These are phyloP conservation scores for Bidens hawaiensis DNA, from an alignment of 140 eudicot species.

Conservation along the genomic window DNA sequence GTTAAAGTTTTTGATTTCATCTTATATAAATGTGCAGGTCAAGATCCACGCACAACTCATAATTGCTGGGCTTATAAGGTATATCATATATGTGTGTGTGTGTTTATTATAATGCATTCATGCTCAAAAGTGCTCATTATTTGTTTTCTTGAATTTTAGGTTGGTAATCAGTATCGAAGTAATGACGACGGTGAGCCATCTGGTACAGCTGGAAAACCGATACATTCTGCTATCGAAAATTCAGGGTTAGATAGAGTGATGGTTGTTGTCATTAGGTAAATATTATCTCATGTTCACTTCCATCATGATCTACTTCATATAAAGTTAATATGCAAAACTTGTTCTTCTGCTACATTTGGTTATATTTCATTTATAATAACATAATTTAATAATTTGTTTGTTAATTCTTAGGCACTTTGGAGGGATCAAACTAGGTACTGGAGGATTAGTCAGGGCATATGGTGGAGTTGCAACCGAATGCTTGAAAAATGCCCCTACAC, in stretches of 20 bases:
- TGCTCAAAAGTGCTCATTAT: slow-evolving; percentile 1
- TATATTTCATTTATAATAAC: not conserved
- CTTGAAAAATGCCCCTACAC: slow-evolving; percentile 81
- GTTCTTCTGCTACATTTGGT: not conserved
- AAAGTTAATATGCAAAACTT: not conserved
- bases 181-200: slow-evolving; percentile 99
- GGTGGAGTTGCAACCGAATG: slow-evolving; percentile 97
- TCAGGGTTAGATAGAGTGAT: slow-evolving; percentile 92
- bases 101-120: not conserved
- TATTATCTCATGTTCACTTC: slow-evolving; percentile 4
- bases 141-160: slow-evolving; percentile 36
- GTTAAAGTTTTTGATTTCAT: slow-evolving; percentile 2
- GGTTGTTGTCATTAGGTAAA: slow-evolving; percentile 92
- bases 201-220: slow-evolving; percentile 98
- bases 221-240: slow-evolving; percentile 74
- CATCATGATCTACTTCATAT: not conserved
- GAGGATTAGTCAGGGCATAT: slow-evolving; percentile 94
- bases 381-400: not conserved
- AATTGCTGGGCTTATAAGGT: slow-evolving; percentile 99
- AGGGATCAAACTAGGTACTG: slow-evolving; percentile 93
- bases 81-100: slow-evolving; percentile 7
- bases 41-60: slow-evolving; percentile 82
- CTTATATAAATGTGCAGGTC: slow-evolving; percentile 41
- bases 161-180: slow-evolving; percentile 80
- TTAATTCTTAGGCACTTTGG: slow-evolving; percentile 73